These are phyloP conservation scores for Candolleomyces efflorescens DNA, from an alignment of 768 basidiomycete species.

Conservation along the genomic window DNA sequence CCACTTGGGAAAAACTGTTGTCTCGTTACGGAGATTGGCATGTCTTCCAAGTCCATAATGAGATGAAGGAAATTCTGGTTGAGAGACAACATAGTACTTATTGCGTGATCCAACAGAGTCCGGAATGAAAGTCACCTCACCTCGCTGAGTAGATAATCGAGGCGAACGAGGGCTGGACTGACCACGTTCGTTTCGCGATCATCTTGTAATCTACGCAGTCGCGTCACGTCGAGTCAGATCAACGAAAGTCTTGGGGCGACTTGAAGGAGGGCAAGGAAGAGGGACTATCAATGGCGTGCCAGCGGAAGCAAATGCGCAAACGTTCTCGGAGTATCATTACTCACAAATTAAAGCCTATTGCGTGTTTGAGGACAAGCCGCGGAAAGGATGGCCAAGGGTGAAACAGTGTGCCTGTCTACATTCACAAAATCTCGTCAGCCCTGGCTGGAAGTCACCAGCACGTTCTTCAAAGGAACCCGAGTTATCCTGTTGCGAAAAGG, in stretches of 20 bases:
- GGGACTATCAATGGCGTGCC: neutral
- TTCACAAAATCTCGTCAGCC: neutral
- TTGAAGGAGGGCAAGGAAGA: neutral
- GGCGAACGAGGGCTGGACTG: no score
- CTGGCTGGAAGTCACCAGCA: neutral
- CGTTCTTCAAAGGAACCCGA: neutral
- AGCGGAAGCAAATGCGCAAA: conserved; percentile 1
- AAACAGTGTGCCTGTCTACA: no score
- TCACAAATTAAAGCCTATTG: neutral
- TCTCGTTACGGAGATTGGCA: neutral
- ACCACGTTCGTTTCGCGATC: no score
- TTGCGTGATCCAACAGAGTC: no score
- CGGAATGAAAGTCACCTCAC: no score
- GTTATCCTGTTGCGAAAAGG: no score
- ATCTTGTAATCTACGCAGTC: neutral
- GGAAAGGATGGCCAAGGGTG: no score
- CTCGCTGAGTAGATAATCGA: no score
- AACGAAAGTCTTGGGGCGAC: neutral
- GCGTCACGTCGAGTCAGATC: neutral
- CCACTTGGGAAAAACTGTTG: neutral
- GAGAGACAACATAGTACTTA: neutral
- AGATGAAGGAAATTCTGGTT: neutral
- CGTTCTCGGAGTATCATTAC: neutral
- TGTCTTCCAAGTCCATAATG: neutral
- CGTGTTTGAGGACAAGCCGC: no score